Evolutionary conservation across 1,139 yeast genomes (phyloP).

Genomic region (Kodamaea alishanica): DNA sequence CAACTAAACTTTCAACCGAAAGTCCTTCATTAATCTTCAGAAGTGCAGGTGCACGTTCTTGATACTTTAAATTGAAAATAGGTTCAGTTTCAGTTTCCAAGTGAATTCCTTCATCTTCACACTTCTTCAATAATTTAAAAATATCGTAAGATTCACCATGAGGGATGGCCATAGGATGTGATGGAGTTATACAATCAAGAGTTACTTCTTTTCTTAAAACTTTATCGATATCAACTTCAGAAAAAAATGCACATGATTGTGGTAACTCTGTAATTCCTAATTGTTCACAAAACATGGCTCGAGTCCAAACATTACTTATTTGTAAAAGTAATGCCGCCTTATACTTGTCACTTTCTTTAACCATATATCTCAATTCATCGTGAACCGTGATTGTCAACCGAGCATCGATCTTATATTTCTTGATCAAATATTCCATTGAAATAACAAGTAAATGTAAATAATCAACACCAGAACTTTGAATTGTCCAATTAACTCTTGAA

Average conservation of each 20-base stretch:
- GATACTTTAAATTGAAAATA: slow-evolving; percentile 15
- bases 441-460: slow-evolving; percentile 81
- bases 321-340: slow-evolving; percentile 81
- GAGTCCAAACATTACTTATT: slow-evolving; percentile 89
- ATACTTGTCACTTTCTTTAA: slow-evolving; percentile 67
- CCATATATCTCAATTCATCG: slow-evolving; percentile 87
- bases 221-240: slow-evolving; percentile 87
- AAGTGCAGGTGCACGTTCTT: slow-evolving; percentile 24
- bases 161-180: slow-evolving; percentile 67
- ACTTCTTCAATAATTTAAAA: slow-evolving; percentile 40
- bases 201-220: slow-evolving; percentile 87
- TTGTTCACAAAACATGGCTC: slow-evolving; percentile 93
- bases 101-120: slow-evolving; percentile 12
- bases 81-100: slow-evolving; percentile 1
- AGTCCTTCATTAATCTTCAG: slow-evolving; percentile 21
- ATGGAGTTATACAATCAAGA: slow-evolving; percentile 86
- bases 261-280: slow-evolving; percentile 88
- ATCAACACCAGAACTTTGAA: slow-evolving; percentile 97
- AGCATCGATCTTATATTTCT: slow-evolving; percentile 66
- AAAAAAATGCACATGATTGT: slow-evolving; percentile 92
- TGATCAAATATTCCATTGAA: slow-evolving; percentile 80
- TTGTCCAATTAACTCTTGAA: slow-evolving; percentile 94
- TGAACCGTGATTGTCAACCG: slow-evolving; percentile 86
- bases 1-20: slow-evolving; percentile 16
- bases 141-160: slow-evolving; percentile 80